phyloP scores from a whole-genome alignment of 1,284 basidiomycete genomes.

The Macrocystidia cucumis region DNA sequence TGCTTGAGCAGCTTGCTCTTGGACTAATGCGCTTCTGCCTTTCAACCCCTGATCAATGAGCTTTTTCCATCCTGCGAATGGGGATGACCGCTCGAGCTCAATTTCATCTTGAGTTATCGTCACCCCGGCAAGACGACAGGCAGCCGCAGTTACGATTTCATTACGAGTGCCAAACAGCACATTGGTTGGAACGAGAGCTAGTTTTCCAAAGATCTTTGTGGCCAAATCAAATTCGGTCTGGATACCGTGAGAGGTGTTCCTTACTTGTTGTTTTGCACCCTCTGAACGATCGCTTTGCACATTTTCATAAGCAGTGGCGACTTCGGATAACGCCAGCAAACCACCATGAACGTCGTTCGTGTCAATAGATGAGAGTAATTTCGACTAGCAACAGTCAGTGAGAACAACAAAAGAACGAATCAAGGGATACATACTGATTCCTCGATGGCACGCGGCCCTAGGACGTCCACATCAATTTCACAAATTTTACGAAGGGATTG shows the following conservation, averaged over 20 bases:
- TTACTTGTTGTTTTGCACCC: slow-evolving; percentile 19
- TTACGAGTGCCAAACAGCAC: slow-evolving; percentile 64
- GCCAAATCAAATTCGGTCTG: neutral
- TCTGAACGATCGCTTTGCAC: slow-evolving; percentile 17
- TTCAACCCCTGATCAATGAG: slow-evolving; percentile 71
- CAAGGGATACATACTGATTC: slow-evolving; percentile 34
- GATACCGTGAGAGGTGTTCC: slow-evolving; percentile 1
- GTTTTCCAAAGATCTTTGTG: slow-evolving; percentile 50
- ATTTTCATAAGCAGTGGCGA: slow-evolving; percentile 48
- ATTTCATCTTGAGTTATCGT: slow-evolving; percentile 55
- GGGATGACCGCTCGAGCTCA: slow-evolving; percentile 25
- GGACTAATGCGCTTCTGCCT: slow-evolving; percentile 58
- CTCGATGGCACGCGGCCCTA: slow-evolving; percentile 42
- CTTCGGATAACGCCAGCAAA: slow-evolving; percentile 66
- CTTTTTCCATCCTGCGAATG: slow-evolving; percentile 54
- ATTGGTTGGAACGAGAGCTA: slow-evolving; percentile 46
- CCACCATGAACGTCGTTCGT: slow-evolving; percentile 74
- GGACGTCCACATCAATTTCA: slow-evolving; percentile 43
- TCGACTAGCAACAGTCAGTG: slow-evolving; percentile 35
- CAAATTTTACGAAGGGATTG: slow-evolving; percentile 69
- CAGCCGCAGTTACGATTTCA: slow-evolving; percentile 66
- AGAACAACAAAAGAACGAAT: slow-evolving; percentile 6
- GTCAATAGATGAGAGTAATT: slow-evolving; percentile 61
- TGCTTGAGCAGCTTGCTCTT: slow-evolving; percentile 65
- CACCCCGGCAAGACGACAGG: slow-evolving; percentile 67